Conservation (phyloP, 2,329 filamentous ascomycete species). For the Ilyonectria destructans region DNA sequence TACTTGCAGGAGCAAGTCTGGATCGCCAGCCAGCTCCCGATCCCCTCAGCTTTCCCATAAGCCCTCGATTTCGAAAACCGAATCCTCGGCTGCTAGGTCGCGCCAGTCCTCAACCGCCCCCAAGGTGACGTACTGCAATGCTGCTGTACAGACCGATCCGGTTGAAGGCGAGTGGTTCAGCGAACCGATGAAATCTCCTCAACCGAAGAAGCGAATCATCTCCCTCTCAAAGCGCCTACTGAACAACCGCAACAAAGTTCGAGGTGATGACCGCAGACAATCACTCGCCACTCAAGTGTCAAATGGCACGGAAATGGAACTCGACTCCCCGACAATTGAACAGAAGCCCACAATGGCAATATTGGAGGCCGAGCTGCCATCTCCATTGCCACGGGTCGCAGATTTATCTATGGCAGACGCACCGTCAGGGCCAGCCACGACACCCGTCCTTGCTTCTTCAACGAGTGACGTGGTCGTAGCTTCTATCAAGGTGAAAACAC, state of each 20-base stretch:
- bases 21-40: slow-evolving; percentile 63
- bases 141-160: slow-evolving; percentile 69
- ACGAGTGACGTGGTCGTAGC: slow-evolving; percentile 37
- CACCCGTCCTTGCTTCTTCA: slow-evolving; percentile 31
- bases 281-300: slow-evolving; percentile 42
- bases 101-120: slow-evolving; percentile 59
- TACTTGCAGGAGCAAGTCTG: slow-evolving; percentile 69
- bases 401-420: slow-evolving; percentile 54
- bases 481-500: slow-evolving; percentile 57
- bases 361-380: slow-evolving; percentile 44
- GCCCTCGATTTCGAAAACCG: slow-evolving; percentile 47
- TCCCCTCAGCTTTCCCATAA: slow-evolving; percentile 58
- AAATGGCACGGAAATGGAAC: slow-evolving; percentile 57
- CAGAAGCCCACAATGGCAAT: slow-evolving; percentile 44
- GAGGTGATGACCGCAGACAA: slow-evolving; percentile 57
- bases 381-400: slow-evolving; percentile 41
- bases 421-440: slow-evolving; percentile 48
- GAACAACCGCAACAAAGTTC: slow-evolving; percentile 63
- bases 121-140: slow-evolving; percentile 66
- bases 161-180: slow-evolving; percentile 70
- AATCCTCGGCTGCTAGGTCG: slow-evolving; percentile 51
- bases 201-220: slow-evolving; percentile 65
- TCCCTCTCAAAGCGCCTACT: slow-evolving; percentile 69
- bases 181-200: slow-evolving; percentile 53
- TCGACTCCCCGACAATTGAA: slow-evolving; percentile 57